phyloP scores from a whole-genome alignment of 179 eudicot species.

The Monotropa hypopitys region DNA sequence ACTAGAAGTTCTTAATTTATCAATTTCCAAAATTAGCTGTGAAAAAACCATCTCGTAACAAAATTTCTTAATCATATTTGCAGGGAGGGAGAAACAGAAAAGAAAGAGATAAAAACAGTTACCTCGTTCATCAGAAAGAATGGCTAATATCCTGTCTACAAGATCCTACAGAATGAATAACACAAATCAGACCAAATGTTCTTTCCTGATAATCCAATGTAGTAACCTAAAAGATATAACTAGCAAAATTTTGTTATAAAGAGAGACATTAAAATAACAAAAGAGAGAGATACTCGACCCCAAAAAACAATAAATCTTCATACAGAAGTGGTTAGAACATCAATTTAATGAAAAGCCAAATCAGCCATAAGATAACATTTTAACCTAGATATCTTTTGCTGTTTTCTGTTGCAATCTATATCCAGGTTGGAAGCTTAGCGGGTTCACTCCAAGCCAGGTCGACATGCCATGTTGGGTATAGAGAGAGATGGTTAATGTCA shows the following conservation, averaged over 20 bases:
- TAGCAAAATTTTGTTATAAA: not conserved
- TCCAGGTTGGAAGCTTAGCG: no score
- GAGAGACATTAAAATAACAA: not conserved
- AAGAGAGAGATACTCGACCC: not conserved
- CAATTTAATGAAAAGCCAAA: not conserved
- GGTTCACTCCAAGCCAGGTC: no score
- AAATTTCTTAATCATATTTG: not conserved
- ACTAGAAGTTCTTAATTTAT: not conserved
- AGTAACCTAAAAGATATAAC: not conserved
- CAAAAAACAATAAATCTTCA: not conserved
- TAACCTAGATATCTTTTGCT: no score
- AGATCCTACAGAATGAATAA: slow-evolving; percentile 48
- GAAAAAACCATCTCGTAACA: not conserved
- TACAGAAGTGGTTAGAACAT: not conserved
- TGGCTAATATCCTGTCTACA: slow-evolving; percentile 63
- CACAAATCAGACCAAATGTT: not conserved
- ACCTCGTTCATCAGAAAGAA: slow-evolving; percentile 80
- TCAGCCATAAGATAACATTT: not conserved
- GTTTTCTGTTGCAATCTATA: no score
- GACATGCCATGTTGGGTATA: no score
- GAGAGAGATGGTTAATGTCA: no score
- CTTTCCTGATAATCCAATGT: not conserved
- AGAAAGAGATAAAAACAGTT: slow-evolving; percentile 10
- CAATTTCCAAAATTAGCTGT: not conserved
- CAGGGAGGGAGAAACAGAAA: slow-evolving; percentile 1